Evolutionary conservation across 345 rosid species (phyloP), one percentile per base, ranked within the genome.

Genomic region (Anastatica hierochuntica): DNA sequence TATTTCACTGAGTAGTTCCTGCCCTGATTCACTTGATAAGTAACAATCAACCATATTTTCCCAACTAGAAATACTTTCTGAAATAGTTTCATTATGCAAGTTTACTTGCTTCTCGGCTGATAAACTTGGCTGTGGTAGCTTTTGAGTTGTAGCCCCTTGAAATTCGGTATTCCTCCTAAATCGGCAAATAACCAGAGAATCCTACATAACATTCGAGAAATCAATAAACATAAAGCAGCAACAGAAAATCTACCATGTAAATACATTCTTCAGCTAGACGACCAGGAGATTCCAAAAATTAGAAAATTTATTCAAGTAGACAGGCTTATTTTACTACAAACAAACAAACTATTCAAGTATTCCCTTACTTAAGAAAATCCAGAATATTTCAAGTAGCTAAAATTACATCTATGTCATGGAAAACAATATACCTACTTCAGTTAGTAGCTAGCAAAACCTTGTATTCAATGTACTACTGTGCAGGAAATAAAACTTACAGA

Each of bases 161-260:
- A 82, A 87, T 4, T 84, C 92, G 0, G 14, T 11, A 21, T 87
- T 90, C 74, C 39, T 84, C 60, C 76, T 73, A 9, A 90, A 74
- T 26, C 95, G 95, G 74, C 96, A 90, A 29, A 87, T 64, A 42
- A 87, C 96, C 19, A 80, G 64, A 49, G 82, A 68, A 49, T 87
- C 92, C 96, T 90, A 64, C 38, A 60, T 29, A 64, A 52, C 26
- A 43, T n/a, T 40, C 35, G 4, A 43, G 12, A 35, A 9, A 17
- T 16, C 20, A 48, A 34, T 33, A 33, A 46, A 1, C 38, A 42
- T 35, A 35, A 38, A 3, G 29, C 14, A 54, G 7, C 31, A 2
- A 20, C 7, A 2, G 15, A 18, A 33, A 16, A n/a, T 2, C 6
- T 12, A 49, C 40, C 10, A 50, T n/a, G 54, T 12, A 49, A 49